Evolutionary conservation across 306 rosid genomes (phyloP), one percentile per base, ranked within the genome.

Genomic region (Astragalus glycyphyllos): DNA sequence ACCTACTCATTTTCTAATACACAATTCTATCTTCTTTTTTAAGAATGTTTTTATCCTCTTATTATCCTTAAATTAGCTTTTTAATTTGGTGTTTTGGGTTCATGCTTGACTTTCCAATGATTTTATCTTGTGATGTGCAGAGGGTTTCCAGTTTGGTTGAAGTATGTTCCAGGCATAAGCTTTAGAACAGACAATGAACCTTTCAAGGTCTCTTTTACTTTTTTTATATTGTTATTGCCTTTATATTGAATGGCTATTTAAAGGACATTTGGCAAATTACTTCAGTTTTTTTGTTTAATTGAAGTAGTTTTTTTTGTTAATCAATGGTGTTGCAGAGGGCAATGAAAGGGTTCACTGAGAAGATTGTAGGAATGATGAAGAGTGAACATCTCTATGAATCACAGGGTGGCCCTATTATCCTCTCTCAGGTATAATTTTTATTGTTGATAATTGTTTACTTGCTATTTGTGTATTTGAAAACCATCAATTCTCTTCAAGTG

Each of bases 121-220:
- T 38, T 13, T 41, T 48, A 8, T 42, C 10, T 64, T 65, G 58
- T 70, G 67, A 50, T 69, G 17, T 77, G 84, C 82, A 95, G 99
- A 75, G 99, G 99, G 11, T 95, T 95, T 85, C 99, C 99, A 71
- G 97, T 95, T 72, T 95, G 99, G 99, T 86, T 95, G 58, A 95
- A 95, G 85, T 95, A 91, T 81, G 96, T 95, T 76, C 96, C 97
- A 0, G 97, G 97, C 58, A 91, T 95, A 71, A 95, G 99, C 85
- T 95, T 95, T 83, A 87, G 99, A 85, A 91, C 96, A 71, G 97
- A 95, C 82, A 95, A 95, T 80, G 96, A 89, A 79, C 97, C 99
- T 73, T 95, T 95, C 83, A 95, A 95, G 96, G 99, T 95, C 59
- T 53, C 15, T 4, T 41, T 45, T 53, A 58, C 64, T 8, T 48